A percentile compares a stretch with the other conserved stretches of the same genome.
Conservation (phyloP, 805 yeast species). For the Spathaspora passalidarum region DNA sequence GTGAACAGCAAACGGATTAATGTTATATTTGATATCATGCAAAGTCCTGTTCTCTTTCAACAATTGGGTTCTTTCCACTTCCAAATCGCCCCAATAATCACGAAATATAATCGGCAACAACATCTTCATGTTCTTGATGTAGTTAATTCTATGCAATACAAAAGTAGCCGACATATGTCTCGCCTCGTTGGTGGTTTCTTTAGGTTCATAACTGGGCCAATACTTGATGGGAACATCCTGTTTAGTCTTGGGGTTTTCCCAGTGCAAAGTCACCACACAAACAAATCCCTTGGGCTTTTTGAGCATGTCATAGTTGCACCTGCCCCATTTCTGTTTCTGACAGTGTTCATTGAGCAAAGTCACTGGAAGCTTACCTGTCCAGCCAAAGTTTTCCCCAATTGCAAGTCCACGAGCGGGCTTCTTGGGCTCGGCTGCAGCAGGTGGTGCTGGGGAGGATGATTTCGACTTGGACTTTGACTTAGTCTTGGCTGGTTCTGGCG, state of each 20-base stretch:
- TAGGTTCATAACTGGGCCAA: conserved; percentile 57
- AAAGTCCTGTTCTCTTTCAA: conserved; percentile 42
- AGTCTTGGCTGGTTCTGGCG: conserved; percentile 1
- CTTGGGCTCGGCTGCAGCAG: conserved; percentile 12
- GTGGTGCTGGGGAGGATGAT: conserved; percentile 2
- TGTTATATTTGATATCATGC: conserved; percentile 54
- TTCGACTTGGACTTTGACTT: conserved; percentile 5
- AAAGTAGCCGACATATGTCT: conserved; percentile 88
- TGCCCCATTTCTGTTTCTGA: conserved; percentile 87
- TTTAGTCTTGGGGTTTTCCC: conserved; percentile 79
- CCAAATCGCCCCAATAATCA: conserved; percentile 73
- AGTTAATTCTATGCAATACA: conserved; percentile 75
- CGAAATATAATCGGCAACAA: conserved; percentile 82
- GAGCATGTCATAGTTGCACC: conserved; percentile 71
- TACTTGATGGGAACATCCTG: conserved; percentile 57
- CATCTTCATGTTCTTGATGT: conserved; percentile 80
- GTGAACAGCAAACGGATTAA: conserved; percentile 74
- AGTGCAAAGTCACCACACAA: conserved; percentile 62
- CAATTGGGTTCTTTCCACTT: conserved; percentile 52
- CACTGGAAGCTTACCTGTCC: conserved; percentile 95
- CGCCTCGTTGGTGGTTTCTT: conserved; percentile 84
- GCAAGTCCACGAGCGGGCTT: conserved; percentile 40
- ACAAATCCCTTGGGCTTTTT: conserved; percentile 51
- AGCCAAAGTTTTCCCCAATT: conserved; percentile 61
- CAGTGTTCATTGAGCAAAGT: conserved; percentile 82